A percentile compares a stretch with the other conserved stretches of the same genome.
Evolutionary conservation across 768 basidiomycete species (phyloP).

Genomic region (Russula griseocarnosa): DNA sequence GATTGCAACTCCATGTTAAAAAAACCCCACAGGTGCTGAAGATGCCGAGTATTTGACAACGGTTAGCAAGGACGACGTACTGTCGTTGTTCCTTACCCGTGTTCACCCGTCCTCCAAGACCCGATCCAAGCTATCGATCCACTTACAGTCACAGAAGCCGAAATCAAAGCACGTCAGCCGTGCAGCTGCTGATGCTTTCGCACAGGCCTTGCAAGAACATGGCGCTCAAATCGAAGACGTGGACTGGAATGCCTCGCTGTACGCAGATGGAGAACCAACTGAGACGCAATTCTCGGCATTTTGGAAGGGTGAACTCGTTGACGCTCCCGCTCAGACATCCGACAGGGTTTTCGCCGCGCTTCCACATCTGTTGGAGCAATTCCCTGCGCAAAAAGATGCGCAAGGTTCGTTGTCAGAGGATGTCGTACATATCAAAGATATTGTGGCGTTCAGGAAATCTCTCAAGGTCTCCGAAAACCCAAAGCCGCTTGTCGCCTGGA

Average conservation of each 20-base stretch:
- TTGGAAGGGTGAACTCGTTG: slow-evolving; percentile 48
- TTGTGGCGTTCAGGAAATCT: slow-evolving; percentile 59
- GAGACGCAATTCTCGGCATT: slow-evolving; percentile 58
- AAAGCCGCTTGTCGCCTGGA: slow-evolving; percentile 69
- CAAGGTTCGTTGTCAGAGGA: slow-evolving; percentile 44
- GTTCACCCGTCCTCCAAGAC: slow-evolving; percentile 65
- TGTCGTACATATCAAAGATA: slow-evolving; percentile 62
- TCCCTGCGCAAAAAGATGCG: slow-evolving; percentile 54
- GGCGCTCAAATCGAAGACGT: slow-evolving; percentile 48
- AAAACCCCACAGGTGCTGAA: slow-evolving; percentile 49
- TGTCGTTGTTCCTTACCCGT: slow-evolving; percentile 61
- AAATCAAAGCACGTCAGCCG: slow-evolving; percentile 57
- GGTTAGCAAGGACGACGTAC: slow-evolving; percentile 71
- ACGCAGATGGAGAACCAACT: slow-evolving; percentile 51
- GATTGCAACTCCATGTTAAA: not conserved
- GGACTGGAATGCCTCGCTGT: slow-evolving; percentile 49
- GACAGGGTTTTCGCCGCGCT: slow-evolving; percentile 51
- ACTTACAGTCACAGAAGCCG: slow-evolving; percentile 68
- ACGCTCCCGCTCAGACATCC: slow-evolving; percentile 38
- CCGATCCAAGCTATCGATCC: slow-evolving; percentile 82
- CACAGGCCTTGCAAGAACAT: slow-evolving; percentile 46
- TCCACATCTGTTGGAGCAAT: slow-evolving; percentile 50
- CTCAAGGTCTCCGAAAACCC: slow-evolving; percentile 54
- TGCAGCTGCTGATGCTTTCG: slow-evolving; percentile 60
- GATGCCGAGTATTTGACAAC: slow-evolving; percentile 63